Evolutionary conservation across 164 flowering plant genomes (phyloP).

Genomic region (Stephania japonica): DNA sequence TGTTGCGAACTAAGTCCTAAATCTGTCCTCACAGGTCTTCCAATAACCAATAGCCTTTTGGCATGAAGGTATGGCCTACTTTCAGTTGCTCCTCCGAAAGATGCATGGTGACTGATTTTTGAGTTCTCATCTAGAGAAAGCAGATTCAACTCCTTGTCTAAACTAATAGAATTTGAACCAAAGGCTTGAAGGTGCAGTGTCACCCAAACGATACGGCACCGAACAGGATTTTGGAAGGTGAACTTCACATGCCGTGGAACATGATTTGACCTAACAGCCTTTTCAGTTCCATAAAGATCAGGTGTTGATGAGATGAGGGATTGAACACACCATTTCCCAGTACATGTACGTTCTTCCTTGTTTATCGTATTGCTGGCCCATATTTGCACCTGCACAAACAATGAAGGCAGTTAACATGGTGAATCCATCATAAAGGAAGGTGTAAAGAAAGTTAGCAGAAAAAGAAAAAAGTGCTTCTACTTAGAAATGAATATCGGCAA

Average conservation of each 20-base stretch:
- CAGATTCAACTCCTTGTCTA: conserved; percentile 58
- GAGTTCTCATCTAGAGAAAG: conserved; percentile 80
- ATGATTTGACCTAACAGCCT: conserved; percentile 22
- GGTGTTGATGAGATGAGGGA: conserved; percentile 61
- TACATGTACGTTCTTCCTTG: conserved; percentile 68
- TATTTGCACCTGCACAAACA: conserved; percentile 71
- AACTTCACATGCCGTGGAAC: conserved; percentile 76
- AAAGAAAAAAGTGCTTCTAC: neutral
- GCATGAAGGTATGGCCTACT: conserved; percentile 85
- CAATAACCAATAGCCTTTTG: conserved; percentile 66
- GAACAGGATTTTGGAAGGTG: conserved; percentile 61
- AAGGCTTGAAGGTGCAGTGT: conserved; percentile 55
- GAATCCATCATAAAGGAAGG: neutral
- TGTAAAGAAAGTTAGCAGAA: neutral
- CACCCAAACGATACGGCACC: conserved; percentile 92
- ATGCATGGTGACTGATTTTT: conserved; percentile 52
- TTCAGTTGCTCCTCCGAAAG: conserved; percentile 59
- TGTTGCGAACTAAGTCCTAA: conserved; percentile 32
- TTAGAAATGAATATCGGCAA: neutral
- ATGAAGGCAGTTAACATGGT: conserved; percentile 1
- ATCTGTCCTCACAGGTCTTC: conserved; percentile 51
- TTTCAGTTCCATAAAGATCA: conserved; percentile 73
- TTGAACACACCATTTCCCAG: conserved; percentile 91
- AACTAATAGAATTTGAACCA: conserved; percentile 70
- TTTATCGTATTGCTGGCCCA: conserved; percentile 89